Evolutionary conservation across 129 eudicot species (phyloP), one percentile per base, ranked within the genome.

Genomic region (Smallanthus sonchifolius): DNA sequence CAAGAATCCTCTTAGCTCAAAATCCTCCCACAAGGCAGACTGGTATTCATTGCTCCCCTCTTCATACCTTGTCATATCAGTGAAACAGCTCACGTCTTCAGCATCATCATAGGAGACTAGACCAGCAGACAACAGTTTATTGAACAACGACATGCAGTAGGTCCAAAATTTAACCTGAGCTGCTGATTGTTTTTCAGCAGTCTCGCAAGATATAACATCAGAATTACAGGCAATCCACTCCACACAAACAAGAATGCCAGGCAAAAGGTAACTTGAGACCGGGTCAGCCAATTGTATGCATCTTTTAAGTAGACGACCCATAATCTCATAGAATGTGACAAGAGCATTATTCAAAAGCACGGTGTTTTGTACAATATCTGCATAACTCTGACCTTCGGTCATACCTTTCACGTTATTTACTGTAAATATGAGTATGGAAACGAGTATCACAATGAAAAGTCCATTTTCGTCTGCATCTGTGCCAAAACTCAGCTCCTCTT

Each of bases 1-100:
- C 51, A 85, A 74, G 39, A 87, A 87, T 34, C 92, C 92, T 69
- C 92, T 63, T 19, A 82, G 65, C 82, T 87, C 92, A 54, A 87
- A 84, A 72, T 87, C 92, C 84, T 87, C 92, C 89, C 85, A 79
- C 49, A 87, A 75, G 61, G 89, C 92, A 77, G 78, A 74, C 76
- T 71, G 87, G 52, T 76, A 70, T 37, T 87, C 86, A 10, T 14
- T 77, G 24, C 70, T 84, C 19, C 89, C 83, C 59, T 87, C 92
- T 20, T 84, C 89, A 55, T 84, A 84, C 78, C 67, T 84, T 81
- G 82, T 67, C 85, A 84, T 82, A 73, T 84, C 78, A 54, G 76
- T 75, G 74, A 86, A 86, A 44, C 87, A 82, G 56, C 72, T 72
- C 15, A 61, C 74, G 14, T 83, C 87, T 8, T 79, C 86, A n/a